Evolutionary conservation across 2,329 filamentous ascomycete species (phyloP).

Genomic region (Colletotrichum liaoningense): DNA sequence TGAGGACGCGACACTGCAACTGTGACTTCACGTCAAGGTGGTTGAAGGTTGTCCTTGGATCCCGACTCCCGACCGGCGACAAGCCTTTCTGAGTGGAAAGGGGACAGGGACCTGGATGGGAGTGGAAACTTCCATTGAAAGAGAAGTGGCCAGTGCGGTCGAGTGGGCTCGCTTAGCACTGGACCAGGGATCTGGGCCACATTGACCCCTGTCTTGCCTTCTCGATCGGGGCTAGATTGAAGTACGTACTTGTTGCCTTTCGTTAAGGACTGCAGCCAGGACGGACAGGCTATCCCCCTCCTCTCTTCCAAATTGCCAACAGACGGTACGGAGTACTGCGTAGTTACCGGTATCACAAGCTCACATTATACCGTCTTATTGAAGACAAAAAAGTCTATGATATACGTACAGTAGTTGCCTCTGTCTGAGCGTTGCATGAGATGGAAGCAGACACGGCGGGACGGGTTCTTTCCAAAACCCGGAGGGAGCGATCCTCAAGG

Average conservation of each 20-base stretch:
- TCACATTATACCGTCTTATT: not conserved
- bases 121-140: not conserved
- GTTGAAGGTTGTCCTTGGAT: not conserved
- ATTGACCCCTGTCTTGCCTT: not conserved
- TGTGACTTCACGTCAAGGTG: too few species aligned
- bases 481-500: not conserved
- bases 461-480: not conserved
- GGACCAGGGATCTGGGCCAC: constrained; percentile 22
- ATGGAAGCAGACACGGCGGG: not conserved
- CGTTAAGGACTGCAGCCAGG: not conserved
- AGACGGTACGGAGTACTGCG: not conserved
- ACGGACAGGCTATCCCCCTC: too few species aligned
- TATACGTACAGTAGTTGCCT: not conserved
- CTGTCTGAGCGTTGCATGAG: not conserved
- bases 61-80: not conserved
- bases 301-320: too few species aligned
- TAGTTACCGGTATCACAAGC: not conserved
- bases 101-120: not conserved
- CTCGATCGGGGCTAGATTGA: not conserved
- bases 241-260: not conserved
- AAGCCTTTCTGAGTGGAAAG: constrained; percentile 9
- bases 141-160: constrained; percentile 4
- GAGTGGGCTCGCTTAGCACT: constrained; percentile 4
- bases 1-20: constrained; percentile 1
- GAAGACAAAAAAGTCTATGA: not conserved